These are phyloP conservation scores for Gyrodon lividus DNA, from an alignment of 768 basidiomycete genomes.

Conservation along the genomic window DNA sequence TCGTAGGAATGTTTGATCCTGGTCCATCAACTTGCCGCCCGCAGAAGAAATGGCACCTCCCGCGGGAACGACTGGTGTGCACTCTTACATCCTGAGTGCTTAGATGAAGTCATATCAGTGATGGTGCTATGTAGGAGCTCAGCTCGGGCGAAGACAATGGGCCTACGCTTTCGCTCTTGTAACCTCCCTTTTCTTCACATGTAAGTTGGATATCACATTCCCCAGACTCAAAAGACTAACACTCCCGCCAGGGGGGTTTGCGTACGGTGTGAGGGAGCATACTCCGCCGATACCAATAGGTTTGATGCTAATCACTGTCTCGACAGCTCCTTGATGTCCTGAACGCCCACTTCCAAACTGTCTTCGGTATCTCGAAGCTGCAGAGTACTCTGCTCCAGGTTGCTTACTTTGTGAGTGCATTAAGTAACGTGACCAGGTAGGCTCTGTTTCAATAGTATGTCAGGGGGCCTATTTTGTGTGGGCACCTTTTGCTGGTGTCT, in stretches of 20 bases:
- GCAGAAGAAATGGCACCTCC: slow-evolving; percentile 36
- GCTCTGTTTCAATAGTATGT: neutral
- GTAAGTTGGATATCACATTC: slow-evolving; percentile 33
- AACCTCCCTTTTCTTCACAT: slow-evolving; percentile 75
- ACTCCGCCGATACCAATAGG: neutral
- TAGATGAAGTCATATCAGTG: neutral
- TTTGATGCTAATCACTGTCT: slow-evolving; percentile 18
- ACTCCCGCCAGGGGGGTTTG: slow-evolving; percentile 54
- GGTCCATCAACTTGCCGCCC: neutral
- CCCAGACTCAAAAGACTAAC: neutral
- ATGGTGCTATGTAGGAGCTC: slow-evolving; percentile 25
- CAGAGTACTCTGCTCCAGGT: slow-evolving; percentile 75
- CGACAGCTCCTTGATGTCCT: slow-evolving; percentile 62
- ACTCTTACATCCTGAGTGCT: neutral
- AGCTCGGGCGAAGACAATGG: slow-evolving; percentile 47
- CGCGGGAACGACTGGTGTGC: slow-evolving; percentile 43
- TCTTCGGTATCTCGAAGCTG: slow-evolving; percentile 65
- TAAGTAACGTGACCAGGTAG: neutral
- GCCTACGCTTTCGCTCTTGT: slow-evolving; percentile 64
- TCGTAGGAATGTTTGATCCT: slow-evolving; percentile 1
- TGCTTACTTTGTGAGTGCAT: slow-evolving; percentile 58
- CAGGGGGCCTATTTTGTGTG: slow-evolving; percentile 63
- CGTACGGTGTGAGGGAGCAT: slow-evolving; percentile 51
- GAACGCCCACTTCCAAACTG: slow-evolving; percentile 70
- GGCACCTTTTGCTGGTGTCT: slow-evolving; percentile 55